phyloP scores from a whole-genome alignment of 1,284 basidiomycete species.

The Microbotryum lychnidis-dioicae region DNA sequence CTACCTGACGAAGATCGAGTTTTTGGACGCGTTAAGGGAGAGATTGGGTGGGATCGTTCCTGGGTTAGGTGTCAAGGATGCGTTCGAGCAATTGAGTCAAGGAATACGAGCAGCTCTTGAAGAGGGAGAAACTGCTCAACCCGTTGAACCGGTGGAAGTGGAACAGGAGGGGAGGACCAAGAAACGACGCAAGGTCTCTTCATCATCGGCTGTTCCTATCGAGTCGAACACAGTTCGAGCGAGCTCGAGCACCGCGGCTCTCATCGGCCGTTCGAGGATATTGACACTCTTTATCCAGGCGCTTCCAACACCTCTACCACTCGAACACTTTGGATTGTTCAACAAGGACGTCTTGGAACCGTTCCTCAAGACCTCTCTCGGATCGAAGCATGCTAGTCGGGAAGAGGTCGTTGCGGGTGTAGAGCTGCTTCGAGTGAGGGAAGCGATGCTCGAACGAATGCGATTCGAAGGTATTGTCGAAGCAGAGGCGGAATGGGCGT shows the following conservation, averaged over 20 bases:
- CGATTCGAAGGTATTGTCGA: neutral
- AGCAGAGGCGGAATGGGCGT: constrained; percentile 2
- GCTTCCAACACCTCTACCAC: neutral
- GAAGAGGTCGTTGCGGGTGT: neutral
- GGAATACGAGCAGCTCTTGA: no score
- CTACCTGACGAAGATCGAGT: no score
- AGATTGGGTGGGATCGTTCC: no score
- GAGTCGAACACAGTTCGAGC: neutral
- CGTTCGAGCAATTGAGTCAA: no score
- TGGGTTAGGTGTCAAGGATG: no score
- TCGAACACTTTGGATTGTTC: neutral
- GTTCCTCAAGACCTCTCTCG: neutral
- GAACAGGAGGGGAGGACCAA: neutral
- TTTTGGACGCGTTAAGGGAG: no score
- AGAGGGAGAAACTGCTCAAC: no score
- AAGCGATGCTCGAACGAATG: constrained; percentile 11
- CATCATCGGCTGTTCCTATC: no score
- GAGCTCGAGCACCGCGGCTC: no score
- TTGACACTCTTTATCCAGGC: neutral
- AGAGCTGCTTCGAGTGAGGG: constrained; percentile 17
- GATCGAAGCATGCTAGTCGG: neutral
- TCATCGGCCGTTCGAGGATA: neutral
- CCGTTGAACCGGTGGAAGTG: no score
- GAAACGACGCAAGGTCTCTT: constrained; percentile 3
- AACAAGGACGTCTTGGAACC: neutral